Evolutionary conservation across 169 alveolate species (phyloP).

Genomic region (Perkinsus olseni): DNA sequence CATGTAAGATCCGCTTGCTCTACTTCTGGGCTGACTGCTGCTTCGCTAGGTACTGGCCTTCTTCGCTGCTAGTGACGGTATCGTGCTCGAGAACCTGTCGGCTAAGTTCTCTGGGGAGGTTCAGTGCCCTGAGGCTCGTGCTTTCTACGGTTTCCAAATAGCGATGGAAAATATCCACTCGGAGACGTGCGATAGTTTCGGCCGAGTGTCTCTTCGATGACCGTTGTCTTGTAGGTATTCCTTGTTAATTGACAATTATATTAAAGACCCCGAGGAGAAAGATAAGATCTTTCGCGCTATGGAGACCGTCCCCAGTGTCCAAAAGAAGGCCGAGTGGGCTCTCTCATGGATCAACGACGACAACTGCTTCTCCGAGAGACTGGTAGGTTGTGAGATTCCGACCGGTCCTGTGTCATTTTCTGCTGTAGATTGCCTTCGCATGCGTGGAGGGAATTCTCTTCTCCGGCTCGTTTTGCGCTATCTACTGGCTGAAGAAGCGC

Average conservation of each 20-base stretch:
- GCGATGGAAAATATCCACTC: slow-evolving; percentile 98
- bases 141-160: slow-evolving; percentile 94
- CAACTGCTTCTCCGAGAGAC: slow-evolving; percentile 88
- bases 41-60: slow-evolving; percentile 62
- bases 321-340: slow-evolving; percentile 95
- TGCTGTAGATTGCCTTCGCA: slow-evolving; percentile 57
- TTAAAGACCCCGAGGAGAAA: slow-evolving; percentile 82
- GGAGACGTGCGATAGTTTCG: slow-evolving; percentile 74
- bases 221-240: slow-evolving; percentile 17
- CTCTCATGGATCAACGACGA: slow-evolving; percentile 89
- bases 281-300: slow-evolving; percentile 86
- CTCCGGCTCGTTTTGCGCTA: slow-evolving; percentile 93
- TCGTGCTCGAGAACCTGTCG: slow-evolving; percentile 95
- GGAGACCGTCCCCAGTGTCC: slow-evolving; percentile 81
- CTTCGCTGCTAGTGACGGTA: slow-evolving; percentile 95
- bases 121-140: slow-evolving; percentile 91
- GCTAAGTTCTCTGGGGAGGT: slow-evolving; percentile 85
- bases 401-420: neutral
- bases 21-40: neutral
- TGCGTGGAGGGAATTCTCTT: slow-evolving; percentile 96
- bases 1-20: slow-evolving; percentile 15
- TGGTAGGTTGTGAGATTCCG: slow-evolving; percentile 44
- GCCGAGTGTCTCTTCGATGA: neutral
- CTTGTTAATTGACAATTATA: slow-evolving; percentile 76
- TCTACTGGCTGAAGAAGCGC: slow-evolving; percentile 96